These are phyloP conservation scores for Fomitopsis betulina DNA, from an alignment of 1,284 basidiomycete species.

Conservation along the genomic window DNA sequence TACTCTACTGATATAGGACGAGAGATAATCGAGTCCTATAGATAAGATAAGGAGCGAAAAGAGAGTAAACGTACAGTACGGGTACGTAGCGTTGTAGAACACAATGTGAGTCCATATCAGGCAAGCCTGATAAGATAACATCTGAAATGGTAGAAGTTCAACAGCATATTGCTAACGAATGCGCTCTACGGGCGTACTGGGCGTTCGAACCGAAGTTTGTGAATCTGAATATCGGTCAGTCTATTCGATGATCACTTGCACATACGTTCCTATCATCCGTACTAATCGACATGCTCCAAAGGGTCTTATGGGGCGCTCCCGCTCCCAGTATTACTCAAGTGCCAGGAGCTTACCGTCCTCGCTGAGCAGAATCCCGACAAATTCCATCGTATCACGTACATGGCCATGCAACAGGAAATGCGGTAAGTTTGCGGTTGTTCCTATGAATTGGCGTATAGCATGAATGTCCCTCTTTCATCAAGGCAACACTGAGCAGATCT, in stretches of 20 bases:
- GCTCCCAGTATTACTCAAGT: conserved; percentile 50
- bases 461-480: neutral
- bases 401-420: conserved; percentile 36
- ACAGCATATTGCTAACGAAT: no score
- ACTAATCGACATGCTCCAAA: conserved; percentile 18
- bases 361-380: conserved; percentile 62
- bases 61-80: no score
- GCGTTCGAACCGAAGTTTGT: conserved; percentile 54
- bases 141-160: no score
- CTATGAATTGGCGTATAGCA: neutral
- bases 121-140: no score
- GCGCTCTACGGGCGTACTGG: conserved; percentile 52
- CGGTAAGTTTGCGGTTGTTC: conserved; percentile 26
- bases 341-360: conserved; percentile 38
- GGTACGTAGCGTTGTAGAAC: no score
- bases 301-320: conserved; percentile 72
- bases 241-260: neutral
- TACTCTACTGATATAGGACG: no score
- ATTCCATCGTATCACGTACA: conserved; percentile 47
- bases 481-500: conserved; percentile 38
- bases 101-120: no score
- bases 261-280: neutral
- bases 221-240: conserved; percentile 62
- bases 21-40: no score
- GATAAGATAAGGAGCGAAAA: no score